These are phyloP conservation scores for Saposhnikovia divaricata DNA, from an alignment of 129 eudicot genomes.

Conservation along the genomic window DNA sequence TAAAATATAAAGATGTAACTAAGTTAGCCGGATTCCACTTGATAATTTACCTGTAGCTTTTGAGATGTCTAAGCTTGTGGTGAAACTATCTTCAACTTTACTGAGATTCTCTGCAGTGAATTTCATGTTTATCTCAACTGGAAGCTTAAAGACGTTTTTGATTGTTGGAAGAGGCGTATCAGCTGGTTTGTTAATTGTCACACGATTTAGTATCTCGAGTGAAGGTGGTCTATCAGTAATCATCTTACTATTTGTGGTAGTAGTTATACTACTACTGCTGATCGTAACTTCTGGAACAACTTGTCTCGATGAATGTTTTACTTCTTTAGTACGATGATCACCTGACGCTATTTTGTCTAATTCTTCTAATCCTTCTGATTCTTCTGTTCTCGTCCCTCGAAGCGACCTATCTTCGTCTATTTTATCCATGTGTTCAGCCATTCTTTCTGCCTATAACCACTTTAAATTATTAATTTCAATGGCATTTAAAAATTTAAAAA, in stretches of 20 bases:
- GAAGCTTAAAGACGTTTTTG: conserved; percentile 25
- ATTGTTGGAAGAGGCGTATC: conserved; percentile 29
- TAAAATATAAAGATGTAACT: no score
- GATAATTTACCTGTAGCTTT: conserved; percentile 33
- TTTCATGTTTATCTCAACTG: conserved; percentile 20
- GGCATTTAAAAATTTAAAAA: background rate
- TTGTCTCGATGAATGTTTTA: conserved; percentile 3
- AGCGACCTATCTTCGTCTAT: conserved; percentile 9
- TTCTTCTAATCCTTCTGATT: background rate
- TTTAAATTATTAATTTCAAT: background rate
- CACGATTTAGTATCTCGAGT: conserved; percentile 33
- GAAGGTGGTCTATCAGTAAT: conserved; percentile 22
- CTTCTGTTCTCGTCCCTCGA: background rate
- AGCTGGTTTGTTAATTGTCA: conserved; percentile 26
- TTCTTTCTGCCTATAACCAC: background rate
- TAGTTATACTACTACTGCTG: background rate
- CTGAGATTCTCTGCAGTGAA: conserved; percentile 30
- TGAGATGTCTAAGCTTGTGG: conserved; percentile 43
- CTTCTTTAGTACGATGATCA: background rate
- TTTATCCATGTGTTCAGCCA: background rate
- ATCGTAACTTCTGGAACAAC: background rate
- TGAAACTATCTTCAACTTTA: conserved; percentile 37
- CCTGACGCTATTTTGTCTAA: background rate
- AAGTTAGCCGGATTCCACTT: background rate
- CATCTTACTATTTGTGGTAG: background rate